Evolutionary conservation across 176 grass and related monocot genomes (phyloP).

Genomic region (Musa troglodytarum): DNA sequence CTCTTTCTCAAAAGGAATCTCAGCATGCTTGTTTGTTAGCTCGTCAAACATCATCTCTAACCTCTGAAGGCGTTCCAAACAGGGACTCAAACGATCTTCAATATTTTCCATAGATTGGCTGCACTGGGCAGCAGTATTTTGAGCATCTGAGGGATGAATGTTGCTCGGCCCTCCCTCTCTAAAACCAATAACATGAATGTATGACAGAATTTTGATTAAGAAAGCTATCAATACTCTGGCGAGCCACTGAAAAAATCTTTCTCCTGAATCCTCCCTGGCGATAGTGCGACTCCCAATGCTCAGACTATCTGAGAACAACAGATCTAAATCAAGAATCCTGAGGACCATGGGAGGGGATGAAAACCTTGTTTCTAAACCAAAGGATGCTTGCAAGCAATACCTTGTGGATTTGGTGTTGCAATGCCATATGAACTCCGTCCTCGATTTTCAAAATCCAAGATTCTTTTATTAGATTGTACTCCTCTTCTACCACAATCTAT

Average conservation of each 20-base stretch:
- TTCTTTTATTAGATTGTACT: constrained; percentile 20
- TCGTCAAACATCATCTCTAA: constrained; percentile 60
- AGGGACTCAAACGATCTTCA: constrained; percentile 34
- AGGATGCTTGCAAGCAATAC: background rate
- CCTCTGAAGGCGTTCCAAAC: constrained; percentile 55
- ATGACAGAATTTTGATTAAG: constrained; percentile 57
- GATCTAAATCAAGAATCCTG: background rate
- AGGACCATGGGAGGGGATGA: background rate
- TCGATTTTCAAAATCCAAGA: constrained; percentile 19
- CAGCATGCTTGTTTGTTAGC: constrained; percentile 47
- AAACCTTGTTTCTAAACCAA: background rate
- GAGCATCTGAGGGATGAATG: constrained; percentile 3
- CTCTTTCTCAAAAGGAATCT: constrained; percentile 70
- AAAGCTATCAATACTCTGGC: constrained; percentile 27
- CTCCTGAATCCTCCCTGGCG: constrained; percentile 13
- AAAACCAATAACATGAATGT: constrained; percentile 31
- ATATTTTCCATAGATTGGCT: constrained; percentile 10
- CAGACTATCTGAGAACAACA: constrained; percentile 25
- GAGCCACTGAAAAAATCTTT: constrained; percentile 26
- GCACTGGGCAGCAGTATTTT: constrained; percentile 11
- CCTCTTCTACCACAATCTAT: constrained; percentile 33
- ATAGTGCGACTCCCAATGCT: constrained; percentile 4
- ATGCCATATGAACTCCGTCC: constrained; percentile 16
- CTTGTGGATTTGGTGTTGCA: constrained; percentile 18
- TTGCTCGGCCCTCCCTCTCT: constrained; percentile 33